These are phyloP conservation scores for Microthlaspi erraticum DNA, from an alignment of 345 rosid genomes.

Conservation along the genomic window DNA sequence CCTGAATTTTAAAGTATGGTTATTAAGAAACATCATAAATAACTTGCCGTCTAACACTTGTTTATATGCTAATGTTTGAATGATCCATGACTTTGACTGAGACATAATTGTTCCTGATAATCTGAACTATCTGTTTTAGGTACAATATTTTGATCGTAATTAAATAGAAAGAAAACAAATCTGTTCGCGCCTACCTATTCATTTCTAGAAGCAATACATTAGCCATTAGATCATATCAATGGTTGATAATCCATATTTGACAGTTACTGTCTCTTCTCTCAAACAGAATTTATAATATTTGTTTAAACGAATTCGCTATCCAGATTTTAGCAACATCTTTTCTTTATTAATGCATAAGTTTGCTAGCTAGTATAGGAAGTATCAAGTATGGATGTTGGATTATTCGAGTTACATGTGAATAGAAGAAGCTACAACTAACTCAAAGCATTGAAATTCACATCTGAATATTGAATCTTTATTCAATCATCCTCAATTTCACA, in stretches of 20 bases:
- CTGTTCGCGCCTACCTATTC: no score
- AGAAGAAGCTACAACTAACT: neutral
- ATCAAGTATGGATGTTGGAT: no score
- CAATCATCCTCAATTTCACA: neutral
- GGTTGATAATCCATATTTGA: neutral
- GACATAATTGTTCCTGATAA: neutral
- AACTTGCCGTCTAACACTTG: no score
- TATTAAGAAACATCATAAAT: neutral
- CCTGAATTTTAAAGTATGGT: constrained; percentile 5
- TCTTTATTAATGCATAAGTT: no score
- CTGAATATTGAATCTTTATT: neutral
- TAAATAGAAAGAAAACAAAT: no score
- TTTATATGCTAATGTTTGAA: neutral
- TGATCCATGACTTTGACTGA: constrained; percentile 19
- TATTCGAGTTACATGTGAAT: neutral
- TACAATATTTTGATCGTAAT: no score
- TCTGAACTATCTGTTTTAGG: neutral
- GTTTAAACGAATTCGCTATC: neutral
- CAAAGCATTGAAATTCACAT: neutral
- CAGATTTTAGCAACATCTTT: neutral
- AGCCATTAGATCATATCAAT: constrained; percentile 5
- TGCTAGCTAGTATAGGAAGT: neutral
- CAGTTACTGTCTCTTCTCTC: neutral
- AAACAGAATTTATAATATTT: neutral
- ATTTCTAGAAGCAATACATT: no score